Evolutionary conservation across 441 rosid species (phyloP).

Genomic region (Pelargonium australe): DNA sequence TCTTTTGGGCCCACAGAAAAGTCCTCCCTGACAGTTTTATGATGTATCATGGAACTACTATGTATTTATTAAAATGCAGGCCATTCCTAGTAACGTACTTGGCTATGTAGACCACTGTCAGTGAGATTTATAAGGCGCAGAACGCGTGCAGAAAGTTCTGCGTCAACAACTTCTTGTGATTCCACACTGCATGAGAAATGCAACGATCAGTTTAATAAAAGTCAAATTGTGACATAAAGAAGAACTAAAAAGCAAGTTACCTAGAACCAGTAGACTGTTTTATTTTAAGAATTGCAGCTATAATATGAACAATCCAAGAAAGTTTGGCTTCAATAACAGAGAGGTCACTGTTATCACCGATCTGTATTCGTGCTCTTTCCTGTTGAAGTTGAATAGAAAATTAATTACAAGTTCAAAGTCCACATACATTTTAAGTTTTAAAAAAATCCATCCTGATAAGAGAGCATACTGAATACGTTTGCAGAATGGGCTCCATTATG

Average conservation of each 20-base stretch:
- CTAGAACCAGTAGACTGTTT: conserved; percentile 85
- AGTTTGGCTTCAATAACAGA: conserved; percentile 86
- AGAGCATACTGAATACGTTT: conserved; percentile 66
- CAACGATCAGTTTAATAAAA: not conserved
- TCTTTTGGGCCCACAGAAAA: too few species aligned
- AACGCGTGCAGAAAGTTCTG: conserved; percentile 97
- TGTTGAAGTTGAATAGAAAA: conserved; percentile 19
- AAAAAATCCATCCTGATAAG: too few species aligned
- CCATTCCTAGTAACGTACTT: conserved; percentile 36
- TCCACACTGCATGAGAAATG: conserved; percentile 59
- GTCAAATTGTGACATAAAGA: too few species aligned
- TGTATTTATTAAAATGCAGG: not conserved
- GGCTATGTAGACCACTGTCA: conserved; percentile 87
- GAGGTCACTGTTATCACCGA: conserved; percentile 58
- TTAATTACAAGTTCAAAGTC: conserved; percentile 13
- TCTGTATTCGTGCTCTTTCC: conserved; percentile 70
- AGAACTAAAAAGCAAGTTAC: conserved; percentile 29
- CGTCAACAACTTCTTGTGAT: conserved; percentile 95
- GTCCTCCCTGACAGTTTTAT: too few species aligned
- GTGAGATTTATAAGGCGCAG: conserved; percentile 81
- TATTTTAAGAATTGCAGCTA: conserved; percentile 84
- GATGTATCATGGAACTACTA: too few species aligned
- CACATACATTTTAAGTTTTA: too few species aligned
- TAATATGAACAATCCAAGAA: conserved; percentile 91
- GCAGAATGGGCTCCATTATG: conserved; percentile 91